Evolutionary conservation across 2,329 filamentous ascomycete species (phyloP), one percentile per base, ranked within the genome.

Genomic region (Aspergillus sp.): DNA sequence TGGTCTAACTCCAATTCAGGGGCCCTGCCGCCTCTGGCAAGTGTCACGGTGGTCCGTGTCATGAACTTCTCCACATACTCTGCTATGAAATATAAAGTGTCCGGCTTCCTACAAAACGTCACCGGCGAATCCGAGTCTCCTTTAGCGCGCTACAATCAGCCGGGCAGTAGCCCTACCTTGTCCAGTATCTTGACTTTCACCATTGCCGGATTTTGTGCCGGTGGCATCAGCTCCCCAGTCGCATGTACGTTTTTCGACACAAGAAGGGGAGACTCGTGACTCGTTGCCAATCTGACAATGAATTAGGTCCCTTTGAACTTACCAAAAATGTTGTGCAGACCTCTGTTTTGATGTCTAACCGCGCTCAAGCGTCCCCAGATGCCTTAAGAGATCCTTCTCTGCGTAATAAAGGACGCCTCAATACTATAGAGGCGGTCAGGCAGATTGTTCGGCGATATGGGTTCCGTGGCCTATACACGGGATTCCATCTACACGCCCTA

Each of bases 281-380:
- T 36, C 8, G 10, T 7, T 36, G 3, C 9, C 9, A 36, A 19
- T 36, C 34, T 36, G 34, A 36, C 34, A n/a, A 5, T 39, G 3
- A 43, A 42, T 40, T 29, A 72, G 71, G 71, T 48, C 71, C 71
- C 1, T 71, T 74, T 44, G 71, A 74, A 58, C 56, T 73, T 32
- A 67, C 71, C 43, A 74, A 74, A 54, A 74, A 74, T 47, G 71
- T 73, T 4, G 69, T 73, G 10, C 71, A 74, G 53, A 72, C 71
- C 6, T 73, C 71, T 1, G 71, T 74, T 32, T 56, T 74, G 41
- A 68, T 74, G 50, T 65, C 69, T 6, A 65, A 70, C 35, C 61
- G 68, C 30, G 60, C 66, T 33, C 62, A 64, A 51, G 68, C 66
- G 5, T 60, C 64, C 5, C 58, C 64, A 0, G 62, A 62, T 44